Evolutionary conservation across 768 basidiomycete species (phyloP).

Genomic region (Calocybe indica): DNA sequence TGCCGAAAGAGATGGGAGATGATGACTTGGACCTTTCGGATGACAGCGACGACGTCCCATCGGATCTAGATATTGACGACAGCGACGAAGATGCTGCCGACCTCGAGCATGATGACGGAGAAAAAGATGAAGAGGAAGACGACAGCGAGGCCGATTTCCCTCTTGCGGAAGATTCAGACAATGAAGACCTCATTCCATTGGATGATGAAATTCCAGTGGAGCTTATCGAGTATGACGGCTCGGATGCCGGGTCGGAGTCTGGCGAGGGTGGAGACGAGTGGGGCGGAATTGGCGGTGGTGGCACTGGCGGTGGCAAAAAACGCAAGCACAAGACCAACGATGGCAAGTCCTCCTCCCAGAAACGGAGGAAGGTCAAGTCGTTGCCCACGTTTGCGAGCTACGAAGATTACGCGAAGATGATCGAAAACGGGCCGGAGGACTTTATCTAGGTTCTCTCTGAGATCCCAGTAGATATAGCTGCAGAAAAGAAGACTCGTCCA

Average conservation of each 20-base stretch:
- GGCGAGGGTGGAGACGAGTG: constrained; percentile 46
- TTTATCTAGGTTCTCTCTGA: constrained; percentile 28
- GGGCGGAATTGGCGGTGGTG: constrained; percentile 38
- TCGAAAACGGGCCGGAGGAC: constrained; percentile 73
- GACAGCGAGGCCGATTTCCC: constrained; percentile 44
- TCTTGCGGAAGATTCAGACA: constrained; percentile 60
- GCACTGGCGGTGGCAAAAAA: constrained; percentile 40
- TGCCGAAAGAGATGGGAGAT: constrained; percentile 57
- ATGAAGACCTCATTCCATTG: constrained; percentile 61
- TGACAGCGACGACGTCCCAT: constrained; percentile 11
- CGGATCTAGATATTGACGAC: constrained; percentile 14
- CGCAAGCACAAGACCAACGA: constrained; percentile 22
- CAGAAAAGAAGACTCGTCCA: no score
- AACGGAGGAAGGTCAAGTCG: constrained; percentile 63
- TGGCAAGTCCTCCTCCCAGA: constrained; percentile 21
- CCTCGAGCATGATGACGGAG: constrained; percentile 23
- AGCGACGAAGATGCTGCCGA: constrained; percentile 13
- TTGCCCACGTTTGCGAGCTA: constrained; percentile 83
- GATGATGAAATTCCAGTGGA: constrained; percentile 50
- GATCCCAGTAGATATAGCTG: no score
- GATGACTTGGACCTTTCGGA: constrained; percentile 15
- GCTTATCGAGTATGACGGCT: constrained; percentile 56
- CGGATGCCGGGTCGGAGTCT: constrained; percentile 37
- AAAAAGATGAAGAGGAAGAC: constrained; percentile 26
- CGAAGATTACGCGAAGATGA: constrained; percentile 81